Percentiles rank a stretch among this genome's conserved stretches.
Conservation (phyloP, 306 rosid species). For the Albizia julibrissin region DNA sequence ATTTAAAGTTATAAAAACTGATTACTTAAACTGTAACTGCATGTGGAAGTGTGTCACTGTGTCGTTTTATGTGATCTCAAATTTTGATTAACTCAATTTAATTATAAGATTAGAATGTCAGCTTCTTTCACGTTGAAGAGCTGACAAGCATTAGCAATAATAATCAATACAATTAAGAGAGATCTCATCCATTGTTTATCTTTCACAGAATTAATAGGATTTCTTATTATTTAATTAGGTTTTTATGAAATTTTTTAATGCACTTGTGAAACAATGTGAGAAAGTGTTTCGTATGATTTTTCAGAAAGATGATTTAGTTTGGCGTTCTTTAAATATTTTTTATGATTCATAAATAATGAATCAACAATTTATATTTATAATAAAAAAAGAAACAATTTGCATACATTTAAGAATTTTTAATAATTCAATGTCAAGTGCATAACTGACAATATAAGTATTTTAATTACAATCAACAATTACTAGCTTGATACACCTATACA, state of each 20-base stretch:
- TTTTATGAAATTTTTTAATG: neutral
- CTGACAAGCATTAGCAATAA: neutral
- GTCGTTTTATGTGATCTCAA: neutral
- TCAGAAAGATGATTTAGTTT: neutral
- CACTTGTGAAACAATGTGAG: neutral
- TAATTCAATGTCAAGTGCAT: neutral
- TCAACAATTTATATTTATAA: too few relatives aligned
- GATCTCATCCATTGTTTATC: neutral
- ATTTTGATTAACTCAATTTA: neutral
- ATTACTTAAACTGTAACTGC: neutral
- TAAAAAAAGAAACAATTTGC: neutral
- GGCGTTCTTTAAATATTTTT: neutral
- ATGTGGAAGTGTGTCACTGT: conserved; percentile 13
- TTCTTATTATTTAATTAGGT: neutral
- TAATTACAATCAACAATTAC: neutral
- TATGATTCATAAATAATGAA: neutral
- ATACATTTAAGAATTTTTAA: too few relatives aligned
- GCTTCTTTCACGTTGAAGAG: neutral
- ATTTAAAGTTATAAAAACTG: conserved; percentile 4
- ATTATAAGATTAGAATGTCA: neutral
- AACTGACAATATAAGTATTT: neutral
- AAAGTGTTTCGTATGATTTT: neutral
- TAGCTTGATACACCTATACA: neutral
- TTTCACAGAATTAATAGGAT: neutral
- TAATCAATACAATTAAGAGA: neutral